Evolutionary conservation across 371 early-diverging fungal species (phyloP).

Genomic region (Fennellomyces sp.): DNA sequence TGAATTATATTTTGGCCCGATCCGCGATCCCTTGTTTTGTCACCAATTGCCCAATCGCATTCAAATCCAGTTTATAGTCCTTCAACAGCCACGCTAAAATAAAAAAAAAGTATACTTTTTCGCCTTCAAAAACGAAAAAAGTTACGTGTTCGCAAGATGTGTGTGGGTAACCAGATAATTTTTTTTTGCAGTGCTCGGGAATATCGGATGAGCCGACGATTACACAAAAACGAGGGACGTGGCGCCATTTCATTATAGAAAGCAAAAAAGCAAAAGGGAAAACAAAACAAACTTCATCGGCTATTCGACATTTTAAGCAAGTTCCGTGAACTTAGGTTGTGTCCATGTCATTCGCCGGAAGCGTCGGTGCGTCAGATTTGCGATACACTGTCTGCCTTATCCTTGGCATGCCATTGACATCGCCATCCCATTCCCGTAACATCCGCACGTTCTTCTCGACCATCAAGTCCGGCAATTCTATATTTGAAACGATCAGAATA

Average conservation of each 20-base stretch:
- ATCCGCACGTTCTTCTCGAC: constrained; percentile 56
- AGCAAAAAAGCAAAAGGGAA: not conserved
- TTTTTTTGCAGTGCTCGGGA: not conserved
- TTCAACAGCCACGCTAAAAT: too few relatives aligned
- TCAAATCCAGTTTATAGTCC: too few relatives aligned
- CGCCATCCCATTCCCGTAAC: constrained; percentile 65
- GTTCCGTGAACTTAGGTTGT: not conserved
- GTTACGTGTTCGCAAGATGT: too few relatives aligned
- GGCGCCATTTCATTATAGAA: not conserved
- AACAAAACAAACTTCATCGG: not conserved
- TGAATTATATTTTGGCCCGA: too few relatives aligned
- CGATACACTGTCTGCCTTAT: constrained; percentile 20
- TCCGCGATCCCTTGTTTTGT: not conserved
- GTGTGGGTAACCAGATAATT: too few relatives aligned
- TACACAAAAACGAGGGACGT: not conserved
- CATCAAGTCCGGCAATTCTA: constrained; percentile 64
- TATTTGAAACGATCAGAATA: not conserved
- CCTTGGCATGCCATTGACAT: constrained; percentile 50
- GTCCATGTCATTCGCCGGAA: not conserved
- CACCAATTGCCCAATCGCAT: too few relatives aligned
- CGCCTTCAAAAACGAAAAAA: too few relatives aligned
- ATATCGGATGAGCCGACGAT: constrained; percentile 2
- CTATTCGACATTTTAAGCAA: constrained; percentile 1
- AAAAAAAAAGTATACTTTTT: too few relatives aligned
- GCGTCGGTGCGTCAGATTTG: not conserved